These are phyloP conservation scores for Cicer bijugum DNA, from an alignment of 306 rosid genomes.

Conservation along the genomic window DNA sequence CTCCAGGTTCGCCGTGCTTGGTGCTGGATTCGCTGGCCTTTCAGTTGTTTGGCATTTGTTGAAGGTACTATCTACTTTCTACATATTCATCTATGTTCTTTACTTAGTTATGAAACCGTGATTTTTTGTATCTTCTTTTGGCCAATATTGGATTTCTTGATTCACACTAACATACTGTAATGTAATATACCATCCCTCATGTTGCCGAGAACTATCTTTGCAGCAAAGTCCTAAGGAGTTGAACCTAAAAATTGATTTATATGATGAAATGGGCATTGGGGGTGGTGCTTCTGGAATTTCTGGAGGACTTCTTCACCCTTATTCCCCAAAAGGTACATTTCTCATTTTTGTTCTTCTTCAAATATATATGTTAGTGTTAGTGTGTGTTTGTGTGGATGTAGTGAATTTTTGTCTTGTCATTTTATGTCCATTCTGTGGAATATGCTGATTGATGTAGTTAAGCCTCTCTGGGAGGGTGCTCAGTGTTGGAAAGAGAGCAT, in stretches of 20 bases:
- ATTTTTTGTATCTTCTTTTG: too few species aligned
- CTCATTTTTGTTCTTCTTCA: constrained; percentile 21
- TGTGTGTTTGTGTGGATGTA: background rate
- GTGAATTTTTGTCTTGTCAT: constrained; percentile 28
- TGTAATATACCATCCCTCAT: too few species aligned
- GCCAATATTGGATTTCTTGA: too few species aligned
- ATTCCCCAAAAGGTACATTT: constrained; percentile 77
- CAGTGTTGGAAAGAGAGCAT: constrained; percentile 86
- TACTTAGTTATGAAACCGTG: too few species aligned
- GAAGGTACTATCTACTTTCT: constrained; percentile 41
- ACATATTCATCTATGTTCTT: too few species aligned
- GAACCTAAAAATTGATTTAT: constrained; percentile 62
- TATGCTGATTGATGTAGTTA: constrained; percentile 52
- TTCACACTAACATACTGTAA: too few species aligned
- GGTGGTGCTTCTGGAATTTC: constrained; percentile 94
- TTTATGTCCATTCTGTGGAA: constrained; percentile 5
- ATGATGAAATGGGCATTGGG: constrained; percentile 82
- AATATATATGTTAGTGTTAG: background rate
- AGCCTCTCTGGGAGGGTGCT: constrained; percentile 78
- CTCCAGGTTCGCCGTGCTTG: constrained; percentile 77
- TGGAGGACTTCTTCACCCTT: constrained; percentile 92
- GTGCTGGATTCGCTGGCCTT: constrained; percentile 96
- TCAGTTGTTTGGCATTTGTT: constrained; percentile 82
- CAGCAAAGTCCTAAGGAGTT: constrained; percentile 70
- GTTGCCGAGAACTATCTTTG: constrained; percentile 34